A percentile compares a stretch with the other conserved stretches of the same genome.
Evolutionary conservation across 257 asterid species (phyloP).

Genomic region (Ehretia macrophylla): DNA sequence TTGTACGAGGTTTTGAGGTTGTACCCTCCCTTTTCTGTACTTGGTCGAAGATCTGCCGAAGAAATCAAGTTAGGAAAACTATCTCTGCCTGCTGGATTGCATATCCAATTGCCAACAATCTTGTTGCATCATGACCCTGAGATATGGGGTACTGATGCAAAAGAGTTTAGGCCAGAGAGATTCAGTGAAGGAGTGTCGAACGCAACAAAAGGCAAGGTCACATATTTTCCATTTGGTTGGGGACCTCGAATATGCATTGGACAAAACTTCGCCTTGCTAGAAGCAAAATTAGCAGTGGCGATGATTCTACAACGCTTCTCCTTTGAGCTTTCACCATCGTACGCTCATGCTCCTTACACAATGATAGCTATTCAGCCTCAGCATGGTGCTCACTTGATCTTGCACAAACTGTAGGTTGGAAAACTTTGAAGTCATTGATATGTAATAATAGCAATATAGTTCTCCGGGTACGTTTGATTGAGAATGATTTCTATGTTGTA

Average conservation of each 20-base stretch:
- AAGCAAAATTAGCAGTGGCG: slow-evolving; percentile 27
- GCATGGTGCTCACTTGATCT: slow-evolving; percentile 25
- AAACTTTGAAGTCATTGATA: background rate
- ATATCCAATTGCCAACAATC: slow-evolving; percentile 18
- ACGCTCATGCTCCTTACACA: slow-evolving; percentile 30
- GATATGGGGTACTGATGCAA: slow-evolving; percentile 35
- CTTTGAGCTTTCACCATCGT: slow-evolving; percentile 29
- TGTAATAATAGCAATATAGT: background rate
- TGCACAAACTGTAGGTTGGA: slow-evolving; percentile 17
- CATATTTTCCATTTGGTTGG: slow-evolving; percentile 31
- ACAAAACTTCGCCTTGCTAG: slow-evolving; percentile 30
- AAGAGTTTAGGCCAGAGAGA: slow-evolving; percentile 33
- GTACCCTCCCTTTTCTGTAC: slow-evolving; percentile 21
- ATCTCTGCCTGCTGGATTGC: slow-evolving; percentile 15
- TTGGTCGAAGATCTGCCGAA: slow-evolving; percentile 8
- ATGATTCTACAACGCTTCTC: slow-evolving; percentile 30
- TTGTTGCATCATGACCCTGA: slow-evolving; percentile 21
- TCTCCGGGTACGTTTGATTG: background rate
- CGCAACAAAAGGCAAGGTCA: slow-evolving; percentile 22
- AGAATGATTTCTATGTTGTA: no score
- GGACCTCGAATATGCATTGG: slow-evolving; percentile 39
- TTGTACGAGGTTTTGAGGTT: slow-evolving; percentile 27
- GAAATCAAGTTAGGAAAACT: slow-evolving; percentile 20
- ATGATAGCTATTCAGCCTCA: slow-evolving; percentile 29
- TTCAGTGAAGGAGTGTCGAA: slow-evolving; percentile 26